Percentiles rank a stretch among this genome's conserved stretches.
Evolutionary conservation across 2,329 filamentous ascomycete genomes (phyloP).

Genomic region (Penicillium sp.): DNA sequence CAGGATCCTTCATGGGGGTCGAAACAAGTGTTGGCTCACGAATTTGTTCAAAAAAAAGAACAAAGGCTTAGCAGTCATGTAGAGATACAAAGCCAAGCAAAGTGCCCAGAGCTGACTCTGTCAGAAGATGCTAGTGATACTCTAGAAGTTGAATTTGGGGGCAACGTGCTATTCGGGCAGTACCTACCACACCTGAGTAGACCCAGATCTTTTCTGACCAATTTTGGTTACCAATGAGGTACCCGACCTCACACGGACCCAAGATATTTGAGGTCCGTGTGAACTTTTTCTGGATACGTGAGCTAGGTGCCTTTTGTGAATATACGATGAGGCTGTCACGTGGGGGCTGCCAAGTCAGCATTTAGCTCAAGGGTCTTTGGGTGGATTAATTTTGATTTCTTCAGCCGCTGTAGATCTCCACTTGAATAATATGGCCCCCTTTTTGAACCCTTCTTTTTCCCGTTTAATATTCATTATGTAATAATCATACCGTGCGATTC

Average conservation of each 20-base stretch:
- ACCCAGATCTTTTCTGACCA: too few species aligned
- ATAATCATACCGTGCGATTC: not conserved
- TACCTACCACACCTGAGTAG: not conserved
- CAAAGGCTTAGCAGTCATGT: not conserved
- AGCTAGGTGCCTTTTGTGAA: too few species aligned
- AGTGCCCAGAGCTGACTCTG: not conserved
- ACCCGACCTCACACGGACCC: too few species aligned
- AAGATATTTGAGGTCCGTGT: too few species aligned
- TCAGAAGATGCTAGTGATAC: not conserved
- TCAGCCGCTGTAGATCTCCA: not conserved
- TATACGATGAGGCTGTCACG: too few species aligned
- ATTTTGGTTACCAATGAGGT: too few species aligned
- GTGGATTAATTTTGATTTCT: not conserved
- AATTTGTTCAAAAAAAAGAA: not conserved
- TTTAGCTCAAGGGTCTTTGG: not conserved
- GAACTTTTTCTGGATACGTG: too few species aligned
- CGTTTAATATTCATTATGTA: not conserved
- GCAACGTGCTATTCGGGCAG: not conserved
- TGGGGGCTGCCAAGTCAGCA: not conserved
- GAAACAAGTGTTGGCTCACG: not conserved
- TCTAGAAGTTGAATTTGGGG: not conserved
- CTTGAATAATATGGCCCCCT: not conserved
- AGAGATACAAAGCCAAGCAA: not conserved
- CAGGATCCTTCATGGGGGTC: not conserved
- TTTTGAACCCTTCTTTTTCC: not conserved